phyloP scores from a whole-genome alignment of 2,329 filamentous ascomycete species.

The Nemania sp. region DNA sequence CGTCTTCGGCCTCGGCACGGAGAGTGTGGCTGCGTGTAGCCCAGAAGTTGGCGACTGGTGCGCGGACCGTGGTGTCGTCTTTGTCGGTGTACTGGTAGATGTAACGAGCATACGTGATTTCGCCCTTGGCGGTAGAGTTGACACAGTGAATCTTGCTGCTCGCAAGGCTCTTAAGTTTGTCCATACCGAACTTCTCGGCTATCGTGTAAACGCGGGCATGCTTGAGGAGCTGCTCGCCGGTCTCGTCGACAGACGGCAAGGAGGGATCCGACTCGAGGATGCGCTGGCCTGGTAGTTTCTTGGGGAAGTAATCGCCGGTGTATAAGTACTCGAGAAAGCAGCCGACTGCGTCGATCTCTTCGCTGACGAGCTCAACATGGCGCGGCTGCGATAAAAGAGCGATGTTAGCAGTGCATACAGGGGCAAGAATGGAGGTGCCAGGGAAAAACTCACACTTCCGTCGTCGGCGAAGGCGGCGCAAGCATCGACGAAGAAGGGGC shows the following conservation, averaged over 20 bases:
- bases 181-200: constrained; percentile 79
- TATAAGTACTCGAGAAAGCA: constrained; percentile 88
- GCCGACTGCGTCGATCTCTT: constrained; percentile 79
- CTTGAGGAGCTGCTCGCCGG: constrained; percentile 85
- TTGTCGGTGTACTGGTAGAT: constrained; percentile 81
- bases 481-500: constrained; percentile 77
- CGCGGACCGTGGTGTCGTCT: constrained; percentile 79
- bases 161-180: constrained; percentile 78
- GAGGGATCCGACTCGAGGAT: constrained; percentile 76
- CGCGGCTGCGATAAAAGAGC: constrained; percentile 61
- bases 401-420: constrained; percentile 17
- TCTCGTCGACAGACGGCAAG: constrained; percentile 75
- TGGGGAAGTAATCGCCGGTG: constrained; percentile 87
- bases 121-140: constrained; percentile 86
- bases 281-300: constrained; percentile 71
- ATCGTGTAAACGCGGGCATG: constrained; percentile 92
- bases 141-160: constrained; percentile 94
- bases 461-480: constrained; percentile 72
- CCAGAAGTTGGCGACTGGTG: constrained; percentile 91
- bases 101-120: constrained; percentile 92
- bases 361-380: constrained; percentile 74
- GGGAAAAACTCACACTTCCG: constrained; percentile 64
- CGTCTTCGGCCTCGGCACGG: constrained; percentile 84
- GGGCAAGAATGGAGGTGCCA: not conserved
- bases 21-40: constrained; percentile 82